phyloP scores from a whole-genome alignment of 2,329 filamentous ascomycete species.

The Xylariaceae sp. region DNA sequence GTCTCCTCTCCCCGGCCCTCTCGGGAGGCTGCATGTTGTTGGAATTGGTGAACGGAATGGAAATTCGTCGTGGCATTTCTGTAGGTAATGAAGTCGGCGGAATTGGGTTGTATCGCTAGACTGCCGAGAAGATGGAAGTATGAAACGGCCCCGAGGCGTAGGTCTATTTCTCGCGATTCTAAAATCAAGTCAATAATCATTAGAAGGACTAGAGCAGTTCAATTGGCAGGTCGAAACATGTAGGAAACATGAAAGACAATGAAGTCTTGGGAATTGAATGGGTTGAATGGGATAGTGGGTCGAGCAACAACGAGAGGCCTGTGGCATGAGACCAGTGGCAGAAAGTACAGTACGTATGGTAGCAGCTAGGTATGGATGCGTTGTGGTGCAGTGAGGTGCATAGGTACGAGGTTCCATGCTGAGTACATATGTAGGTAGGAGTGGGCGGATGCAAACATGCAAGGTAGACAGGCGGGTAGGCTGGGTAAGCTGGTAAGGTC shows the following conservation, averaged over 20 bases:
- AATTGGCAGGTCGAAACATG: not conserved
- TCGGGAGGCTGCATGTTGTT: constrained; percentile 52
- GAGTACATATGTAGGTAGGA: not conserved
- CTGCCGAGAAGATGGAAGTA: constrained; percentile 8
- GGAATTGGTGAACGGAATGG: constrained; percentile 58
- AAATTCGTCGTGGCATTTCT: constrained; percentile 63
- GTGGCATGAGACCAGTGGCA: too few relatives aligned
- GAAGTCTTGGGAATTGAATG: not conserved
- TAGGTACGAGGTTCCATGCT: not conserved
- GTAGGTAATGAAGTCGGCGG: constrained; percentile 23
- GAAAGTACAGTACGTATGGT: not conserved
- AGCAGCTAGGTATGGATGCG: not conserved
- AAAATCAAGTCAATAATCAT: constrained; percentile 8
- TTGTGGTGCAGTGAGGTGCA: too few relatives aligned
- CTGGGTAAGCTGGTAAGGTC: too few relatives aligned
- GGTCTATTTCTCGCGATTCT: constrained; percentile 13
- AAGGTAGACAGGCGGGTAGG: not conserved
- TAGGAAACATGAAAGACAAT: not conserved
- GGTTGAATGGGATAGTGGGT: not conserved
- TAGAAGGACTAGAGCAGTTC: not conserved
- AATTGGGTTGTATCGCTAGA: constrained; percentile 20
- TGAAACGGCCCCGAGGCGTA: constrained; percentile 4
- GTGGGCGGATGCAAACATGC: not conserved
- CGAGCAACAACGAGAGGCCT: too few relatives aligned
- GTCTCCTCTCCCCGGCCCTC: constrained; percentile 57